Conservation (phyloP, 768 basidiomycete species). For the Aureoboletus auriporus region DNA sequence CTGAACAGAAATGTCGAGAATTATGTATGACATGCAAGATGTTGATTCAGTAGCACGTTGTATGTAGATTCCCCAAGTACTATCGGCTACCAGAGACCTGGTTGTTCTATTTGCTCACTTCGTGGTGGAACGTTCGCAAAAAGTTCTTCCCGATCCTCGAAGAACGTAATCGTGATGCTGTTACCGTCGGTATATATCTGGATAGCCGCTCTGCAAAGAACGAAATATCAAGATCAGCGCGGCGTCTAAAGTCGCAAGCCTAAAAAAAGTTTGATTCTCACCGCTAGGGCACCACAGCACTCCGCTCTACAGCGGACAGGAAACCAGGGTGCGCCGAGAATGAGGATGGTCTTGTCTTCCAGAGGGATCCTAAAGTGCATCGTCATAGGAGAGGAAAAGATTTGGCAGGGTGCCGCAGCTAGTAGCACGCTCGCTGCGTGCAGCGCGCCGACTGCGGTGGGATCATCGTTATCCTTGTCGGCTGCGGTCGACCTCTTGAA, state of each 20-base stretch:
- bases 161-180: neutral
- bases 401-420: constrained; percentile 24
- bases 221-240: neutral
- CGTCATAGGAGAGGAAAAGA: constrained; percentile 16
- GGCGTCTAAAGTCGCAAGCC: too few species aligned
- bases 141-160: neutral
- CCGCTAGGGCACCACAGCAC: neutral
- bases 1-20: constrained; percentile 5
- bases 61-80: neutral
- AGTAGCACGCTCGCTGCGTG: constrained; percentile 21
- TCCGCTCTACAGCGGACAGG: constrained; percentile 5
- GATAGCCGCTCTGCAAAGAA: neutral
- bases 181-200: neutral
- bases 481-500: neutral
- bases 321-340: constrained; percentile 18
- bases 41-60: neutral
- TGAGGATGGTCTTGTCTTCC: constrained; percentile 16
- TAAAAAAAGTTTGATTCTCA: neutral
- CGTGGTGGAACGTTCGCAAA: too few species aligned
- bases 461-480: neutral
- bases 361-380: constrained; percentile 21
- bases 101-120: too few species aligned
- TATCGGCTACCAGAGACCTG: too few species aligned
- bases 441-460: constrained; percentile 19
- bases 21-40: neutral